Conservation (phyloP, 73 alveolate genomes). For the Tetrahymena thermophila region DNA sequence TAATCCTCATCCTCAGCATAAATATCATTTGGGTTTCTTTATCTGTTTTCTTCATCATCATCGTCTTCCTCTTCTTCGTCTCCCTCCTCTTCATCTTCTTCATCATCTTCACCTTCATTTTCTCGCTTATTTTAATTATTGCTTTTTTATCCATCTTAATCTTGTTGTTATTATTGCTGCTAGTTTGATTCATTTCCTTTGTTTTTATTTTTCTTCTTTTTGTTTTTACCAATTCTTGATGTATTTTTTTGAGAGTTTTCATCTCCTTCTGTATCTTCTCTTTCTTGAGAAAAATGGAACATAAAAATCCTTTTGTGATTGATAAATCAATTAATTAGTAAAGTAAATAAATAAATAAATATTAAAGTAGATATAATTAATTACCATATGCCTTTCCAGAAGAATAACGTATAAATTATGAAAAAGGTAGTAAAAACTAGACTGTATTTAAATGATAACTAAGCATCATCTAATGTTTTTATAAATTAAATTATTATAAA, state of each 20-base stretch:
- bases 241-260: neutral
- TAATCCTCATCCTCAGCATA: neutral
- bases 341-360: neutral
- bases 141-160: neutral
- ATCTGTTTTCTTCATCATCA: neutral
- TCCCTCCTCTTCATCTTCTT: neutral
- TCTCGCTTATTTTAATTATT: neutral
- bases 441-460: neutral
- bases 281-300: neutral
- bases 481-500: neutral
- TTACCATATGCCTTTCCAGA: neutral
- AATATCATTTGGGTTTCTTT: neutral
- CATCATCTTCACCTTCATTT: neutral
- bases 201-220: neutral
- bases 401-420: neutral
- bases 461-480: neutral
- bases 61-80: neutral
- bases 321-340: too few species aligned
- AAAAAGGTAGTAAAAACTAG: neutral
- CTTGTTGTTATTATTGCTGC: neutral
- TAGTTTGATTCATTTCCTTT: neutral
- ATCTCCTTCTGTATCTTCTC: neutral
- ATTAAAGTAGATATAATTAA: neutral
- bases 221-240: neutral
- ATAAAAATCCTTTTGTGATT: neutral